phyloP scores from a whole-genome alignment of 768 basidiomycete genomes.

The Tephrocybe rancida region DNA sequence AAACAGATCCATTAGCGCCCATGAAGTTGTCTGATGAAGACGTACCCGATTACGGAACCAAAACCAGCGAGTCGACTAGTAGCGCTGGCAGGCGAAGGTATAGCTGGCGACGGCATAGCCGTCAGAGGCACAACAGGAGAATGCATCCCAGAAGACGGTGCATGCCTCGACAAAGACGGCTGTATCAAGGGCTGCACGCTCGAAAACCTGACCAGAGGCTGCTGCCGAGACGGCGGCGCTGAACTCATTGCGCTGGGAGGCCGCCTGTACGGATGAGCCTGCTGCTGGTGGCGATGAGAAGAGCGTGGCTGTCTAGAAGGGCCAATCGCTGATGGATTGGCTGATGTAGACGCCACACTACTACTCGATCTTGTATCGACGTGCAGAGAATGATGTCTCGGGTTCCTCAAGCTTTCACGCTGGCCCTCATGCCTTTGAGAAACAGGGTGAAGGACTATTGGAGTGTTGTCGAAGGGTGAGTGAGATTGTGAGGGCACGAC shows the following conservation, averaged over 20 bases:
- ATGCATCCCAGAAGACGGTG: slow-evolving; percentile 24
- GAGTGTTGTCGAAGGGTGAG: slow-evolving; percentile 29
- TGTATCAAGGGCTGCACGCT: slow-evolving; percentile 20
- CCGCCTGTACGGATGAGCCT: slow-evolving; percentile 18
- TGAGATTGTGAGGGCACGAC: slow-evolving; percentile 31
- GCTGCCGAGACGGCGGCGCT: slow-evolving; percentile 15
- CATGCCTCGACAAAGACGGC: slow-evolving; percentile 23
- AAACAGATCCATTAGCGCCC: slow-evolving; percentile 2
- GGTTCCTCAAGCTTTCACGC: slow-evolving; percentile 26
- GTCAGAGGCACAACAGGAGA: slow-evolving; percentile 17
- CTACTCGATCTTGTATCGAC: slow-evolving; percentile 22
- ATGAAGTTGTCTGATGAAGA: slow-evolving; percentile 5
- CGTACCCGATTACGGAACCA: slow-evolving; percentile 25
- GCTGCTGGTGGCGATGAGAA: slow-evolving; percentile 13
- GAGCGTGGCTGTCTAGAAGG: slow-evolving; percentile 16
- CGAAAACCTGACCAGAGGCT: slow-evolving; percentile 26
- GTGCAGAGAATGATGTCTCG: slow-evolving; percentile 20
- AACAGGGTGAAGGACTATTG: slow-evolving; percentile 32
- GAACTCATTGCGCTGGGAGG: slow-evolving; percentile 18
- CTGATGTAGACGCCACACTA: slow-evolving; percentile 15
- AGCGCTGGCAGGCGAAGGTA: slow-evolving; percentile 22
- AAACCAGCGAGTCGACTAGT: slow-evolving; percentile 23
- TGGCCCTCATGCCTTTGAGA: slow-evolving; percentile 24
- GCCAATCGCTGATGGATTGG: slow-evolving; percentile 12
- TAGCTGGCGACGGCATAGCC: slow-evolving; percentile 24